Conservation (phyloP, 2,329 filamentous ascomycete species). For the Zymoseptoria tritici region DNA sequence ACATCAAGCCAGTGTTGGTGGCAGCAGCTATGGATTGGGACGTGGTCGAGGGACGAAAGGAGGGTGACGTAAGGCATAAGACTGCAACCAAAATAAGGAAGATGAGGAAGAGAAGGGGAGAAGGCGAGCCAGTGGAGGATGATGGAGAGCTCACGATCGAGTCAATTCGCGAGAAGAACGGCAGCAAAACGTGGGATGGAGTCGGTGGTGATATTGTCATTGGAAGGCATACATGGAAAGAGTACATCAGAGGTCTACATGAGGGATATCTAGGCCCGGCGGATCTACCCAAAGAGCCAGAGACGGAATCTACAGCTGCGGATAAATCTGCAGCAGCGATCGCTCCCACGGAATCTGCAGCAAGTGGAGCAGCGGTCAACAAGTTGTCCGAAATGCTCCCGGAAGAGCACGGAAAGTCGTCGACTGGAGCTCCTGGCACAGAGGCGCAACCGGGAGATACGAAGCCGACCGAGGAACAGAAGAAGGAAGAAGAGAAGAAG, state of each 20-base stretch:
- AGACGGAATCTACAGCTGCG: slow-evolving; percentile 11
- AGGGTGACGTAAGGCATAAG: slow-evolving; percentile 85
- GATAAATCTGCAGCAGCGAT: not conserved
- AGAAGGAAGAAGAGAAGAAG: slow-evolving; percentile 25
- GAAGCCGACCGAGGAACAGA: slow-evolving; percentile 11
- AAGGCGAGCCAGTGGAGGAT: slow-evolving; percentile 41
- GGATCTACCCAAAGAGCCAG: slow-evolving; percentile 46
- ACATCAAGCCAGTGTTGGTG: slow-evolving; percentile 86
- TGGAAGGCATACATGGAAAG: slow-evolving; percentile 92
- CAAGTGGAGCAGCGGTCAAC: slow-evolving; percentile 23
- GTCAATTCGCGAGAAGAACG: slow-evolving; percentile 56
- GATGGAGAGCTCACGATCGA: slow-evolving; percentile 53
- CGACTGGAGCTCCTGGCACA: not conserved
- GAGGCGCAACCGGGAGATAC: not conserved
- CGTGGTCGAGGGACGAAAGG: slow-evolving; percentile 81
- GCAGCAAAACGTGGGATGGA: slow-evolving; percentile 64
- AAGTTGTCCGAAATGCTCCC: not conserved
- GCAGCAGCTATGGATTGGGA: slow-evolving; percentile 92
- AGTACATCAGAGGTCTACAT: slow-evolving; percentile 86
- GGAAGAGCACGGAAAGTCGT: slow-evolving; percentile 1
- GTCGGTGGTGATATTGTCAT: slow-evolving; percentile 78
- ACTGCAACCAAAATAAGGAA: slow-evolving; percentile 78
- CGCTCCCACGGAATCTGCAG: slow-evolving; percentile 14
- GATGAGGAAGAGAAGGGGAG: slow-evolving; percentile 52
- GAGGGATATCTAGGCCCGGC: slow-evolving; percentile 93